A percentile compares a stretch with the other conserved stretches of the same genome.
These are phyloP conservation scores for Talaromyces sp. DNA, from an alignment of 2,329 filamentous ascomycete genomes.

Conservation along the genomic window DNA sequence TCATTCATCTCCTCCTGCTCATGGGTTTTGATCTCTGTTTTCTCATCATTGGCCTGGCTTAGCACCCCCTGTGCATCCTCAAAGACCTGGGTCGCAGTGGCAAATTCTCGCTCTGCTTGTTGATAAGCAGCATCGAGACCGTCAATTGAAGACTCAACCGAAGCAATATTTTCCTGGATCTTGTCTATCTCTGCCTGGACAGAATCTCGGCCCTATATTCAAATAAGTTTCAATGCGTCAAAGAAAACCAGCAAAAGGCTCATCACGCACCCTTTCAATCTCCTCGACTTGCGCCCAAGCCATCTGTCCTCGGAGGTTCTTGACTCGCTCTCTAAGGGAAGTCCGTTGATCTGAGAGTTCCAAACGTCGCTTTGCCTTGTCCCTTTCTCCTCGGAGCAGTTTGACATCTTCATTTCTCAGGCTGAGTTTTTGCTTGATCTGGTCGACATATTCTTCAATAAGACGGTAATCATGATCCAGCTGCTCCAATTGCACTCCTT, in stretches of 20 bases:
- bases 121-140: constrained; percentile 45
- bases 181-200: constrained; percentile 31
- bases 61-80: constrained; percentile 41
- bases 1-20: constrained; percentile 52
- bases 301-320: constrained; percentile 59
- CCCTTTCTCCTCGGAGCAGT: constrained; percentile 51
- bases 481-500: constrained; percentile 88
- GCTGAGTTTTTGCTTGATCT: constrained; percentile 60
- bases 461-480: constrained; percentile 87
- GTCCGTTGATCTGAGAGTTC: constrained; percentile 63
- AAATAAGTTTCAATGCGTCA: not conserved
- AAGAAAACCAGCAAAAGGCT: not conserved
- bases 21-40: constrained; percentile 44
- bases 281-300: constrained; percentile 86
- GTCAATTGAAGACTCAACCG: constrained; percentile 38
- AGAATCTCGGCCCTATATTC: constrained; percentile 25
- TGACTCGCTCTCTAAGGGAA: constrained; percentile 57
- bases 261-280: constrained; percentile 54
- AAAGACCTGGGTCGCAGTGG: constrained; percentile 38
- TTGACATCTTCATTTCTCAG: constrained; percentile 60
- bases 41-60: constrained; percentile 43
- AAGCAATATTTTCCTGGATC: constrained; percentile 45
- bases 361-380: constrained; percentile 61
- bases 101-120: constrained; percentile 31
- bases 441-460: constrained; percentile 72